phyloP scores from a whole-genome alignment of 148 eudicot genomes.

The Silene uniflora region DNA sequence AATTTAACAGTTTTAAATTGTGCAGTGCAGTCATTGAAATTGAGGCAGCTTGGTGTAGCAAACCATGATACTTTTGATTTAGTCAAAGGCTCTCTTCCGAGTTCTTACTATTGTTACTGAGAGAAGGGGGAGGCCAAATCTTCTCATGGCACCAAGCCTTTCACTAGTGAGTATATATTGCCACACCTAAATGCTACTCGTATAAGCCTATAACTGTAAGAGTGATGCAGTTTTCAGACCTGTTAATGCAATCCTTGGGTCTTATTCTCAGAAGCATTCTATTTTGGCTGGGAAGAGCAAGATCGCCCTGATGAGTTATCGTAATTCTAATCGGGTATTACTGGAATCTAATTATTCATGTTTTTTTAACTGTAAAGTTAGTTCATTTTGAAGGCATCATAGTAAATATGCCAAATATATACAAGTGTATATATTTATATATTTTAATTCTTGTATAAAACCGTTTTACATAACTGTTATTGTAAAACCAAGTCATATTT shows the following conservation, averaged over 20 bases:
- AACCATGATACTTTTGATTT: background rate
- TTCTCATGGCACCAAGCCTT: too few species aligned
- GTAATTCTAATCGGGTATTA: background rate
- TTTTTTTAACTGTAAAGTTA: background rate
- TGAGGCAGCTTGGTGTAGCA: background rate
- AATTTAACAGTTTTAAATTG: background rate
- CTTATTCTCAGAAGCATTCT: too few species aligned
- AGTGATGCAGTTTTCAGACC: slow-evolving; percentile 9
- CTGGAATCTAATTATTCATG: background rate
- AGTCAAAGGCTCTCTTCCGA: background rate
- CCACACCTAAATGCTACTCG: background rate
- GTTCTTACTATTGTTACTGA: background rate
- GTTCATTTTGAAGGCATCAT: too few species aligned
- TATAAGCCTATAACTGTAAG: background rate
- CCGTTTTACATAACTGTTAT: too few species aligned
- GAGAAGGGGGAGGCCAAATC: background rate
- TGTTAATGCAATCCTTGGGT: background rate
- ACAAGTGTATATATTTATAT: too few species aligned
- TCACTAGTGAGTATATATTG: slow-evolving; percentile 1
- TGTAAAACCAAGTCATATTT: too few species aligned
- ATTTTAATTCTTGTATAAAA: too few species aligned
- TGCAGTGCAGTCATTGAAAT: slow-evolving; percentile 16
- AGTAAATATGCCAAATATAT: too few species aligned
- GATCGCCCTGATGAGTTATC: background rate
- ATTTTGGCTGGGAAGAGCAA: slow-evolving; percentile 5